phyloP scores from a whole-genome alignment of 345 rosid genomes.

The Euphorbia lathyris region DNA sequence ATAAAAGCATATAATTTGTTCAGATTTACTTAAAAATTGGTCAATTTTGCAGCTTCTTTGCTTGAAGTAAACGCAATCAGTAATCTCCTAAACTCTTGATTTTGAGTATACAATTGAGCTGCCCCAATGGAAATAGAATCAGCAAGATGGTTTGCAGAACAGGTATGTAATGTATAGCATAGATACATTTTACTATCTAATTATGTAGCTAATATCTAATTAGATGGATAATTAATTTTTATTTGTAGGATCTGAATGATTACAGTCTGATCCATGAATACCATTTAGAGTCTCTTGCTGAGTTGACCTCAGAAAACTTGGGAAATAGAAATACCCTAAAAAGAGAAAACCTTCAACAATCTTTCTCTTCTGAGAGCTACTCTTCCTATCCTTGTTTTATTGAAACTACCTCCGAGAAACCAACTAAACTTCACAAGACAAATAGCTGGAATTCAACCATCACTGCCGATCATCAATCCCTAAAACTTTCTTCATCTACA shows the following conservation, averaged over 20 bases:
- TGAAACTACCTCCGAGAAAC: constrained; percentile 16
- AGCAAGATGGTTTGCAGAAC: constrained; percentile 48
- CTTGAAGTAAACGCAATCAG: too few species aligned
- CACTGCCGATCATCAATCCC: constrained; percentile 11
- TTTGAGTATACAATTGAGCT: neutral
- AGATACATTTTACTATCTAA: neutral
- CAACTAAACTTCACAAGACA: constrained; percentile 29
- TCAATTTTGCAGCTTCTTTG: constrained; percentile 5
- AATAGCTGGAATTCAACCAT: constrained; percentile 32
- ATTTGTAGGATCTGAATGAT: constrained; percentile 40
- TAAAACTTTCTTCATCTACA: constrained; percentile 20
- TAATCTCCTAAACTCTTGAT: too few species aligned
- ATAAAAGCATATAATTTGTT: neutral
- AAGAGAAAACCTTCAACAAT: constrained; percentile 19
- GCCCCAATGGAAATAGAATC: constrained; percentile 31
- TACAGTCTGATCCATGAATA: constrained; percentile 40
- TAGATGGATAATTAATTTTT: too few species aligned
- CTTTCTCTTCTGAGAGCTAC: constrained; percentile 36
- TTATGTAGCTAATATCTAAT: too few species aligned
- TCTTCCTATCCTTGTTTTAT: constrained; percentile 21
- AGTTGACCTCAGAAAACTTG: too few species aligned
- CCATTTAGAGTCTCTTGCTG: constrained; percentile 31
- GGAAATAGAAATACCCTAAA: constrained; percentile 11
- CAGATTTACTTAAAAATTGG: neutral
- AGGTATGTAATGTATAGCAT: too few species aligned